A percentile compares a stretch with the other conserved stretches of the same genome.
These are phyloP conservation scores for Dimargaris xerosporica DNA, from an alignment of 192 early-diverging fungal genomes.

Conservation along the genomic window DNA sequence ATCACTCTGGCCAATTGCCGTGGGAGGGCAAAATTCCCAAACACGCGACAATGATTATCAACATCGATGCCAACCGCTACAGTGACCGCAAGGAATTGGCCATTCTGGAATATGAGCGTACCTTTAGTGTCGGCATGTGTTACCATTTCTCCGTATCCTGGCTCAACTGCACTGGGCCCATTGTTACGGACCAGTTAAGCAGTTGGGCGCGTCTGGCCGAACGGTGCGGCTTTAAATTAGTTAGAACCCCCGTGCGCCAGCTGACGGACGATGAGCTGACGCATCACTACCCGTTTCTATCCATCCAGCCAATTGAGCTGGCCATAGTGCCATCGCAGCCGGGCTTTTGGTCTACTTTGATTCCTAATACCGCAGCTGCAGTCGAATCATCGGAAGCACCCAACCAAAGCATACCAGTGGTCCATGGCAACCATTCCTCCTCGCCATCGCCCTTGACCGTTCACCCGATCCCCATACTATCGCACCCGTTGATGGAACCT, in stretches of 20 bases:
- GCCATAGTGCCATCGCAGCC: background rate
- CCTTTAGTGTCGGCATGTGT: constrained; percentile 74
- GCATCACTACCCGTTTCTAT: constrained; percentile 83
- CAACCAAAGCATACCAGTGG: background rate
- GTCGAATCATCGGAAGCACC: too few relatives aligned
- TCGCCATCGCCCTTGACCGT: constrained; percentile 27
- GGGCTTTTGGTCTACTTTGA: too few relatives aligned
- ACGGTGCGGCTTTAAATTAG: constrained; percentile 71
- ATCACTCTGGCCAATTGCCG: background rate
- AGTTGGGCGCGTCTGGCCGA: constrained; percentile 70
- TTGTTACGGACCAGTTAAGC: constrained; percentile 74
- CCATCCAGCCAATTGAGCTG: constrained; percentile 38
- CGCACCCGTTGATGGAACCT: background rate
- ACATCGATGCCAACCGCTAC: constrained; percentile 65
- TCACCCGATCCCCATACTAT: background rate
- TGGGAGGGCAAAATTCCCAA: background rate
- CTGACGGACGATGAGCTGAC: constrained; percentile 35
- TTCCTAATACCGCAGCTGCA: too few relatives aligned
- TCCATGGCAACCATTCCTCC: constrained; percentile 9
- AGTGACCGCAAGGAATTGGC: constrained; percentile 71
- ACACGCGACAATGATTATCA: constrained; percentile 28
- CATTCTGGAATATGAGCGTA: constrained; percentile 74
- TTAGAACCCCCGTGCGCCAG: constrained; percentile 76
- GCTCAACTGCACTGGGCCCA: constrained; percentile 80
- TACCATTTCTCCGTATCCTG: constrained; percentile 92